Conservation (phyloP, 805 yeast genomes). For the Ogataea kodamae region DNA sequence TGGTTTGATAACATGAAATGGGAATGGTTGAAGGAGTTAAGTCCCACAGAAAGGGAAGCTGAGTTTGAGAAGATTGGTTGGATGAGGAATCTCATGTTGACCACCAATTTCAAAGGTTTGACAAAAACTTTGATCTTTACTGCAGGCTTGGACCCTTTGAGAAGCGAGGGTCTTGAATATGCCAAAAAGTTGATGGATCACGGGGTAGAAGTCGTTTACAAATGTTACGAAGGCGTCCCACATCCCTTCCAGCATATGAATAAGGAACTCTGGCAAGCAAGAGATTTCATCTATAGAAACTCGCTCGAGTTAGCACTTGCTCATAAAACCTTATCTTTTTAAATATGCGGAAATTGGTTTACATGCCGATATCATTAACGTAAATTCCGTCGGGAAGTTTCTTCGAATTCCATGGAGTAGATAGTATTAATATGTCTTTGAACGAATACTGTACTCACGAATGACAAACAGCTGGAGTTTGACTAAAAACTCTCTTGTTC, state of each 20-base stretch:
- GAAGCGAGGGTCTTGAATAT: slow-evolving; percentile 34
- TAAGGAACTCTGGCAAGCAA: slow-evolving; percentile 30
- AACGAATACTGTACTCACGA: too few species aligned
- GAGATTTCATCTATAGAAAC: slow-evolving; percentile 27
- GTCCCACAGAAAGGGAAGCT: slow-evolving; percentile 16
- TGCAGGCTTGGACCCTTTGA: slow-evolving; percentile 35
- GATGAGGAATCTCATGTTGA: slow-evolving; percentile 29
- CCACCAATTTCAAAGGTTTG: slow-evolving; percentile 27
- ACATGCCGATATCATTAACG: too few species aligned
- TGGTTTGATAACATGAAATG: slow-evolving; percentile 33
- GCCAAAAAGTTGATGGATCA: slow-evolving; percentile 26
- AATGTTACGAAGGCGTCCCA: slow-evolving; percentile 33
- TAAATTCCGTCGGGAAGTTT: too few species aligned
- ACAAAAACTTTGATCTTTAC: slow-evolving; percentile 31
- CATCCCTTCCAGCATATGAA: slow-evolving; percentile 37
- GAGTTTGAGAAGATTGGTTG: slow-evolving; percentile 30
- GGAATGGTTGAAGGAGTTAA: slow-evolving; percentile 20
- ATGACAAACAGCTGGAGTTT: too few species aligned
- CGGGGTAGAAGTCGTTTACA: slow-evolving; percentile 29
- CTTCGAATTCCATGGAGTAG: too few species aligned
- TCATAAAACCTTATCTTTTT: slow-evolving; percentile 17
- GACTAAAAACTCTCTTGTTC: too few species aligned
- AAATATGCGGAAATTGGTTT: slow-evolving; percentile 4
- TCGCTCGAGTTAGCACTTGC: slow-evolving; percentile 31
- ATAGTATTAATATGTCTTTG: too few species aligned